Conservation (phyloP, 1,139 yeast species). For the Candida tetrigidarum region DNA sequence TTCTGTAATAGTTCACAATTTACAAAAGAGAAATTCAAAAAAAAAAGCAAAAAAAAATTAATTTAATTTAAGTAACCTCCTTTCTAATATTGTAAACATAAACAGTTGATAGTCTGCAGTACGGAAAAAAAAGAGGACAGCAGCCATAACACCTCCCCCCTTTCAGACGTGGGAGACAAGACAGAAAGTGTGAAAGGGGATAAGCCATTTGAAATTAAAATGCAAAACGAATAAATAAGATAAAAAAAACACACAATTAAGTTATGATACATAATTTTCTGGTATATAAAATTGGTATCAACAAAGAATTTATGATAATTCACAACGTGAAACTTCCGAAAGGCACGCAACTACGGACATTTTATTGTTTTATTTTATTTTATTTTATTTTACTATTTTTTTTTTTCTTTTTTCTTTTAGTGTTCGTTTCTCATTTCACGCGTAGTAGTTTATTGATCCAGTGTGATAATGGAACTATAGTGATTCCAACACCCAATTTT, state of each 20-base stretch:
- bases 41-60: neutral
- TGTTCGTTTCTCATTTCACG: neutral
- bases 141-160: no score
- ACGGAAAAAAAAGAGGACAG: neutral
- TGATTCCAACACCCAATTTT: no score
- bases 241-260: neutral
- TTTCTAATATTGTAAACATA: neutral
- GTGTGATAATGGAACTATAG: no score
- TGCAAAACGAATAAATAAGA: neutral
- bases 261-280: neutral
- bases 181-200: neutral
- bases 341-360: neutral
- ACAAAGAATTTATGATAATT: neutral
- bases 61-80: neutral
- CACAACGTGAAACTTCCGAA: constrained; percentile 1
- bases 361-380: no score
- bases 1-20: no score
- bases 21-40: no score
- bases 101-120: no score
- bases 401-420: neutral
- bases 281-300: neutral
- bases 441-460: no score
- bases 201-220: neutral
- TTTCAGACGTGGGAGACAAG: neutral
- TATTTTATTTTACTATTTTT: neutral